Percentiles rank a stretch among this genome's conserved stretches.
phyloP scores from a whole-genome alignment of 1,284 basidiomycete genomes.

The Leccinum huronense region DNA sequence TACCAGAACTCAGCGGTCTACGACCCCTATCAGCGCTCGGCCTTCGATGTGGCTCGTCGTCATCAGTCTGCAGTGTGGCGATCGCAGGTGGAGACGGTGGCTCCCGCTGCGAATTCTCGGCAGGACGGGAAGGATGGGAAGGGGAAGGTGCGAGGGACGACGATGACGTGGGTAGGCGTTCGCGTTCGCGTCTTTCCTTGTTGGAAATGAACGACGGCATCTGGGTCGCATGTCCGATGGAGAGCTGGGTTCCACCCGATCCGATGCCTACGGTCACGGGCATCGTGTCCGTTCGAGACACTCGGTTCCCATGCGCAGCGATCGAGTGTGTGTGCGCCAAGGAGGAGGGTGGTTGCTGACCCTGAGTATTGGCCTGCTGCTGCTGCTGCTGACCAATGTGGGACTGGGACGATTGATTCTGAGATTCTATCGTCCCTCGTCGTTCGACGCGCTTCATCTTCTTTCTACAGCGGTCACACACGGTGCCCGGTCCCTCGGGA shows the following conservation, averaged over 20 bases:
- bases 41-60: constrained; percentile 28
- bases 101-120: constrained; percentile 26
- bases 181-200: constrained; percentile 30
- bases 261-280: constrained; percentile 29
- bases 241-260: constrained; percentile 30
- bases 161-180: constrained; percentile 24
- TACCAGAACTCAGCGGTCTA: constrained; percentile 30
- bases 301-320: constrained; percentile 22
- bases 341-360: background rate
- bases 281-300: constrained; percentile 30
- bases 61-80: constrained; percentile 31
- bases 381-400: constrained; percentile 15
- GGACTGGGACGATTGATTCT: constrained; percentile 24
- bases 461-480: constrained; percentile 81
- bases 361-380: constrained; percentile 9
- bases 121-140: constrained; percentile 15
- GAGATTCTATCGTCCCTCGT: constrained; percentile 54
- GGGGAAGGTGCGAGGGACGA: constrained; percentile 24
- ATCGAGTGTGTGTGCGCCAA: constrained; percentile 26
- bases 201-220: constrained; percentile 30
- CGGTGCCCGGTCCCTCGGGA: constrained; percentile 77
- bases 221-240: constrained; percentile 23
- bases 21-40: constrained; percentile 22
- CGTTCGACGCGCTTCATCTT: constrained; percentile 84
- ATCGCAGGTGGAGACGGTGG: constrained; percentile 34